phyloP scores from a whole-genome alignment of 371 early-diverging fungal species.

The Actinomucor elegans region DNA sequence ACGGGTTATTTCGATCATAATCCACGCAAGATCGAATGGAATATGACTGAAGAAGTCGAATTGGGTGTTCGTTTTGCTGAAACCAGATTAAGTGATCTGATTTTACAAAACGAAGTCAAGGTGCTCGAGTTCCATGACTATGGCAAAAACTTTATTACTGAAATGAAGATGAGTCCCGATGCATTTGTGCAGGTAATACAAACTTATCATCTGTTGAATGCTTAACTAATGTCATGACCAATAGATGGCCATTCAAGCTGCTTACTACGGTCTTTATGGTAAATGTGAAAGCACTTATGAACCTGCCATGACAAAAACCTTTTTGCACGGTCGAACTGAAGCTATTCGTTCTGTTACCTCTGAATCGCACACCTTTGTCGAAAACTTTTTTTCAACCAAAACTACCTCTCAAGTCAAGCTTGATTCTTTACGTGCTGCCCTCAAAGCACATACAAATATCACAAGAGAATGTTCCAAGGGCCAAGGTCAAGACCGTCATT shows the following conservation, averaged over 20 bases:
- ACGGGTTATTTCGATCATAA: conserved; percentile 31
- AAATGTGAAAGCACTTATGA: conserved; percentile 81
- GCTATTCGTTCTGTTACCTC: conserved; percentile 79
- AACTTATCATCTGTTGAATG: background rate
- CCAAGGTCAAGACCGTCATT: conserved; percentile 82
- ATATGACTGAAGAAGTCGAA: conserved; percentile 35
- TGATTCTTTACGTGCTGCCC: conserved; percentile 58
- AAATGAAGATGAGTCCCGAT: conserved; percentile 71
- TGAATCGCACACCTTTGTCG: conserved; percentile 70
- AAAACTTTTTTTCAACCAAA: conserved; percentile 62
- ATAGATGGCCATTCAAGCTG: conserved; percentile 91
- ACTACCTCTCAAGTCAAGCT: conserved; percentile 43
- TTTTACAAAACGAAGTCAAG: conserved; percentile 62
- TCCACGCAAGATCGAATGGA: conserved; percentile 57
- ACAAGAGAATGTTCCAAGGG: conserved; percentile 76
- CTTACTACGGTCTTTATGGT: conserved; percentile 87
- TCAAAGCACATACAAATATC: conserved; percentile 65
- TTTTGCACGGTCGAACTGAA: conserved; percentile 87
- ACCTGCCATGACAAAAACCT: conserved; percentile 82
- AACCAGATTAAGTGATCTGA: conserved; percentile 50
- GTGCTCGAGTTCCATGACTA: conserved; percentile 63
- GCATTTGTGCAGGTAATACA: conserved; percentile 65
- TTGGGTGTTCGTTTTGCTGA: conserved; percentile 57
- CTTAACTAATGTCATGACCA: background rate
- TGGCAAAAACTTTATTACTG: conserved; percentile 72